Percentiles rank a stretch among this genome's conserved stretches.
Conservation (phyloP, 495 filamentous ascomycete species). For the Hypoxylon fuscum region DNA sequence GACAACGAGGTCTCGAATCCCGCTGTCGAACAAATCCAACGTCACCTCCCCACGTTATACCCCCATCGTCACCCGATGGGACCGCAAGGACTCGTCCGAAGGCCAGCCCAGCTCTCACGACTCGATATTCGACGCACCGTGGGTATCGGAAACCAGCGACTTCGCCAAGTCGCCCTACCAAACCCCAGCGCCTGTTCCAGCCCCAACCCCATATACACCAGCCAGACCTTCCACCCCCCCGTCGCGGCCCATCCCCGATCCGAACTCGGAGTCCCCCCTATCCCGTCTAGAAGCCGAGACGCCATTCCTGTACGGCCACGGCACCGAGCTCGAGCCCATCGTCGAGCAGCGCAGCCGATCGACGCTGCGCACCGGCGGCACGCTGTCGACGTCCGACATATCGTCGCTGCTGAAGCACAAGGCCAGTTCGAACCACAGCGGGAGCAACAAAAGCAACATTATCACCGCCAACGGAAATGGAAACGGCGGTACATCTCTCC, state of each 20-base stretch:
- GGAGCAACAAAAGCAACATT: slow-evolving; percentile 14
- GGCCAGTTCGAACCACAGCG: slow-evolving; percentile 35
- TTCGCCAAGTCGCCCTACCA: slow-evolving; percentile 36
- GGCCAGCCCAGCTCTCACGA: slow-evolving; percentile 46
- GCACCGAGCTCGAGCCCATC: slow-evolving; percentile 52
- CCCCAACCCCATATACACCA: not conserved
- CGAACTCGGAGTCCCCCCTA: slow-evolving; percentile 38
- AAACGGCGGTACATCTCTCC: no score
- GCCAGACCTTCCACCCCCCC: slow-evolving; percentile 29
- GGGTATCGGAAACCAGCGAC: slow-evolving; percentile 40
- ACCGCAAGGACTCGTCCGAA: slow-evolving; percentile 50
- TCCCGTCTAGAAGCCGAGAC: slow-evolving; percentile 32
- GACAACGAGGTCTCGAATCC: slow-evolving; percentile 28
- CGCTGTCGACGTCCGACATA: slow-evolving; percentile 36
- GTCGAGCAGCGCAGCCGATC: slow-evolving; percentile 50
- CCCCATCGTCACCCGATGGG: slow-evolving; percentile 31
- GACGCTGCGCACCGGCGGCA: slow-evolving; percentile 39
- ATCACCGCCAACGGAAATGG: slow-evolving; percentile 1
- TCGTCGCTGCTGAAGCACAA: slow-evolving; percentile 39
- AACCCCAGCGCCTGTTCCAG: slow-evolving; percentile 24
- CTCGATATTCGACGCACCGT: slow-evolving; percentile 50
- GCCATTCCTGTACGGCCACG: slow-evolving; percentile 51
- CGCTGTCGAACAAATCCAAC: slow-evolving; percentile 39
- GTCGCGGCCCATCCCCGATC: slow-evolving; percentile 20
- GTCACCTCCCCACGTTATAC: slow-evolving; percentile 11